These are phyloP conservation scores for Imleria badia DNA, from an alignment of 768 basidiomycete species.

Conservation along the genomic window DNA sequence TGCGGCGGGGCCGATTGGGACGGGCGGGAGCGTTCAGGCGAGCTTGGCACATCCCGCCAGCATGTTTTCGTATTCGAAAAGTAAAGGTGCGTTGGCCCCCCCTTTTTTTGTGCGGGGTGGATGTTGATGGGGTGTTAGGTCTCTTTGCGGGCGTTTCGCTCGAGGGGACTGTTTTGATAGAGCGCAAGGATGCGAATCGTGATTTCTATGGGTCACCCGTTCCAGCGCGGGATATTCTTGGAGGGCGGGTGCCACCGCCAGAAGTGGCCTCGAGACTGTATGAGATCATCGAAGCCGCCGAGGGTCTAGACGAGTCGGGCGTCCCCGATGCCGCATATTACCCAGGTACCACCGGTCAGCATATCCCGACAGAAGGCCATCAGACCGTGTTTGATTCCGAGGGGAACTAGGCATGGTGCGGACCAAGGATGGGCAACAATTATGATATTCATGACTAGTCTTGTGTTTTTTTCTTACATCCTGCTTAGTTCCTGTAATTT, in stretches of 20 bases:
- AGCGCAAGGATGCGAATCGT: conserved; percentile 93
- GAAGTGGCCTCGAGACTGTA: conserved; percentile 92
- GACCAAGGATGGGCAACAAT: background rate
- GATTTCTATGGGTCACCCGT: conserved; percentile 95
- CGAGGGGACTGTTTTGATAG: conserved; percentile 92
- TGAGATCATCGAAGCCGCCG: conserved; percentile 95
- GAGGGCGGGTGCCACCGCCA: conserved; percentile 94
- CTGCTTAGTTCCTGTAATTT: background rate
- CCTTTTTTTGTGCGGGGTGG: too few relatives aligned
- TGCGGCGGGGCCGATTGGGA: conserved; percentile 90
- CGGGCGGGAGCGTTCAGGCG: conserved; percentile 87
- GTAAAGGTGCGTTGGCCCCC: conserved; percentile 61
- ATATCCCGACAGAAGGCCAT: conserved; percentile 46
- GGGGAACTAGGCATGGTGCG: conserved; percentile 26
- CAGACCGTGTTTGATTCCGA: conserved; percentile 80
- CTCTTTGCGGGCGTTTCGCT: conserved; percentile 93
- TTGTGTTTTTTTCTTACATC: background rate
- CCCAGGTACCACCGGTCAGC: conserved; percentile 62
- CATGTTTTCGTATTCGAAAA: conserved; percentile 97
- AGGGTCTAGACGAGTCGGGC: conserved; percentile 84
- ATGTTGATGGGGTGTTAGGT: conserved; percentile 44
- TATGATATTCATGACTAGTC: conserved; percentile 1
- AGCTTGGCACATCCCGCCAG: conserved; percentile 90
- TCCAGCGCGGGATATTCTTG: conserved; percentile 86
- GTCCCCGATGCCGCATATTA: conserved; percentile 81